Percentiles rank a stretch among this genome's conserved stretches.
These are phyloP conservation scores for Lathyrus tuberosus DNA, from an alignment of 306 rosid species.

Conservation along the genomic window DNA sequence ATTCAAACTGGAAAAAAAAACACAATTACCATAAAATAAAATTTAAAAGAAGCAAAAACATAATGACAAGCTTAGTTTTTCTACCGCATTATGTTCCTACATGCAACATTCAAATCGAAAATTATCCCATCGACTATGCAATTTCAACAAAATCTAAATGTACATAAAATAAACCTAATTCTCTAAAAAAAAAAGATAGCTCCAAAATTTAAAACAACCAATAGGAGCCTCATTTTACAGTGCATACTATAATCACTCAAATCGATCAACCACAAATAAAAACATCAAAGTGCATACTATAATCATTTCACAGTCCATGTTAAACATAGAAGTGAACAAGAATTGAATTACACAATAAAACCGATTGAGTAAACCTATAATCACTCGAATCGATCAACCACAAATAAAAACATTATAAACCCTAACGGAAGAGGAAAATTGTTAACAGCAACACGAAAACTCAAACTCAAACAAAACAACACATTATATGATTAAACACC, in stretches of 20 bases:
- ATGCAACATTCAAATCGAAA: slow-evolving; percentile 7
- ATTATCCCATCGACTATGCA: not conserved
- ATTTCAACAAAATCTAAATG: not conserved
- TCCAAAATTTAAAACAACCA: slow-evolving; percentile 1
- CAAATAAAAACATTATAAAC: not conserved
- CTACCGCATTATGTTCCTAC: not conserved
- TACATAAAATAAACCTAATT: not conserved
- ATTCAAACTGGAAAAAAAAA: slow-evolving; percentile 65
- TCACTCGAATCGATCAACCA: not conserved
- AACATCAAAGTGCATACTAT: too few relatives aligned
- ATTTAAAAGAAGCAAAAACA: slow-evolving; percentile 18
- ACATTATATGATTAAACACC: slow-evolving; percentile 15
- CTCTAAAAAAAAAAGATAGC: not conserved
- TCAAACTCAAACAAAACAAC: not conserved
- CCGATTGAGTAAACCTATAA: not conserved
- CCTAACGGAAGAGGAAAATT: not conserved
- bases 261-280: too few relatives aligned
- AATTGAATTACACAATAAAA: slow-evolving; percentile 2
- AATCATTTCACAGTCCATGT: not conserved
- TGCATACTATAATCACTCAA: too few relatives aligned
- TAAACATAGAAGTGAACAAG: slow-evolving; percentile 25
- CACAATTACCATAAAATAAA: slow-evolving; percentile 20
- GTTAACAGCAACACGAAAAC: not conserved
- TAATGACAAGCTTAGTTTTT: not conserved
- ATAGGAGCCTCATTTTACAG: not conserved